Conservation (phyloP, 805 yeast genomes). For the Metschnikowia borealis region DNA sequence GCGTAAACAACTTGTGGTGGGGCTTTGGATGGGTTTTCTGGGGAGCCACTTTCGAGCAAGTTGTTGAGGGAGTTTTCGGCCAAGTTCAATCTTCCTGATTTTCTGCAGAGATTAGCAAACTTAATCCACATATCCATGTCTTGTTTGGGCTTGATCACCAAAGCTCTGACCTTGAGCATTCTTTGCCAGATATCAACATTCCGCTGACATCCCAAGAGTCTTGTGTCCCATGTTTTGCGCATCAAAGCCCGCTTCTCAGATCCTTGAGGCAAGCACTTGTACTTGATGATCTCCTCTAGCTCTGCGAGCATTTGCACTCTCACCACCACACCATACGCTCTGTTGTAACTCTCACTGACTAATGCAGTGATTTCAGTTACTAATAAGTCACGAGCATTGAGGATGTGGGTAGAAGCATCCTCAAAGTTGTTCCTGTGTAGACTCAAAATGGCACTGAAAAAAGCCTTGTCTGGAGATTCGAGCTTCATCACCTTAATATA, state of each 20-base stretch:
- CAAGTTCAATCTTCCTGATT: constrained; percentile 84
- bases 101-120: constrained; percentile 92
- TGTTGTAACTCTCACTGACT: constrained; percentile 90
- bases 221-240: constrained; percentile 90
- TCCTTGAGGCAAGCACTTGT: constrained; percentile 78
- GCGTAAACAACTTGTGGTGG: constrained; percentile 98
- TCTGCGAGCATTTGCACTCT: constrained; percentile 97
- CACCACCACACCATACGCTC: constrained; percentile 96
- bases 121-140: constrained; percentile 98
- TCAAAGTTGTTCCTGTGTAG: constrained; percentile 82
- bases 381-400: constrained; percentile 79
- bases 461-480: constrained; percentile 92
- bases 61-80: constrained; percentile 89
- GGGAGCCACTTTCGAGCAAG: constrained; percentile 69
- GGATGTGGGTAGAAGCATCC: constrained; percentile 74
- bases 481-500: constrained; percentile 86
- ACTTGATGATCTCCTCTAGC: constrained; percentile 87
- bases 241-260: constrained; percentile 75
- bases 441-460: constrained; percentile 85
- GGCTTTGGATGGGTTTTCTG: constrained; percentile 65
- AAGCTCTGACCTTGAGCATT: constrained; percentile 85
- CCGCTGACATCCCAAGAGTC: constrained; percentile 89
- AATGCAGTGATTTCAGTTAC: constrained; percentile 93
- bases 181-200: constrained; percentile 99
- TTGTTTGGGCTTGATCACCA: constrained; percentile 91